Evolutionary conservation across 192 early-diverging fungal species (phyloP).

Genomic region (Coemansia sp.): DNA sequence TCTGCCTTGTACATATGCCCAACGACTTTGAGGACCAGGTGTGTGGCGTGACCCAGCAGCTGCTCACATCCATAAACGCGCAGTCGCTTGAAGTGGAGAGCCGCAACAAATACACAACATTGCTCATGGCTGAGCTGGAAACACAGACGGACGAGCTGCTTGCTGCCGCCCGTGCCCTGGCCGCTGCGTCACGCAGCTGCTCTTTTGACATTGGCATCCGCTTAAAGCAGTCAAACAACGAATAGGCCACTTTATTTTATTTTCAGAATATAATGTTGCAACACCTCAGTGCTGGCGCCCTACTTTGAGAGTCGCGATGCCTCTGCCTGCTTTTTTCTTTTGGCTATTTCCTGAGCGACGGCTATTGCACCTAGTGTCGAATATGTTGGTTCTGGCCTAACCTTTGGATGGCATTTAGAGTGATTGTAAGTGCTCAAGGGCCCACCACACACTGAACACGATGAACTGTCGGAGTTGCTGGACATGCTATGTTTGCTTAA

Average conservation of each 20-base stretch:
- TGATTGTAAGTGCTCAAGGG: neutral
- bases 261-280: neutral
- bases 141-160: conserved; percentile 33
- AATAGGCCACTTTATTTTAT: neutral
- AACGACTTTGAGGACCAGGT: conserved; percentile 32
- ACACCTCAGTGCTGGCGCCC: too few species aligned
- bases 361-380: neutral
- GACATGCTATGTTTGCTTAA: too few species aligned
- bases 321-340: neutral
- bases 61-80: conserved; percentile 22
- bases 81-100: conserved; percentile 21
- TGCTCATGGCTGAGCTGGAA: conserved; percentile 43
- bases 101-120: conserved; percentile 8
- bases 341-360: neutral
- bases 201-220: conserved; percentile 18
- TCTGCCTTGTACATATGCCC: conserved; percentile 2
- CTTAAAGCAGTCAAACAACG: neutral
- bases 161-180: conserved; percentile 23
- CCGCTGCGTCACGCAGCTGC: conserved; percentile 26
- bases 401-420: neutral
- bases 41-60: conserved; percentile 23
- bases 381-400: neutral
- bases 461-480: neutral
- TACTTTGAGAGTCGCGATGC: too few species aligned
- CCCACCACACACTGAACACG: neutral